phyloP scores from a whole-genome alignment of 106 monocot species.

The Alisma plantagoaquatica region DNA sequence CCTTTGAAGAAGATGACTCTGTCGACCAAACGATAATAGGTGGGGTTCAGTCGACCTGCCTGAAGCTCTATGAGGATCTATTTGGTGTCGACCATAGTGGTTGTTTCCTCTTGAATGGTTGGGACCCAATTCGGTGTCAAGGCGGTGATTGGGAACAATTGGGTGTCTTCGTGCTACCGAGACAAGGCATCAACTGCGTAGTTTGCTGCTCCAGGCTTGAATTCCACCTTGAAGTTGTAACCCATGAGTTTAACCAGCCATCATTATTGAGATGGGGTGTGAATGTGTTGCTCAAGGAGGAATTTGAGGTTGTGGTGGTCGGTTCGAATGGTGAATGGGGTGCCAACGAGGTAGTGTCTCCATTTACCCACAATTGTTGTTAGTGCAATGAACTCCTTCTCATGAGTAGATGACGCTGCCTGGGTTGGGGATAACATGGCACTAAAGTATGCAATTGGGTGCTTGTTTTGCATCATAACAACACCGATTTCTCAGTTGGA shows the following conservation, averaged over 20 bases:
- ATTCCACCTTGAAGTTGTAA: background rate
- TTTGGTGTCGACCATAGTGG: background rate
- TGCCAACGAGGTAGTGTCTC: background rate
- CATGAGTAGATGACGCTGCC: background rate
- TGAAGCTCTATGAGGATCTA: background rate
- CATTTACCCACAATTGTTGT: background rate
- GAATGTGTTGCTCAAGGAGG: background rate
- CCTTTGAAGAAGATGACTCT: background rate
- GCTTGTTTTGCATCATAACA: background rate
- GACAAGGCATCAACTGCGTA: conserved; percentile 1
- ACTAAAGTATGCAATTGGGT: background rate
- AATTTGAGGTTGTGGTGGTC: background rate
- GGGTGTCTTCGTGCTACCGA: background rate
- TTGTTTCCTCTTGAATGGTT: too few species aligned
- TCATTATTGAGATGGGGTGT: background rate
- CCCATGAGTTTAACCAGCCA: background rate
- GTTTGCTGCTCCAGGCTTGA: background rate
- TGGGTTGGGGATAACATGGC: background rate
- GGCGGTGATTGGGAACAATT: background rate
- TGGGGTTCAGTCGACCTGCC: background rate
- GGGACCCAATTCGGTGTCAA: background rate
- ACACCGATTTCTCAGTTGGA: background rate
- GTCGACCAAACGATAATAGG: background rate
- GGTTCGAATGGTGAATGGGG: background rate
- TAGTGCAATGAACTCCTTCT: background rate